Evolutionary conservation across 164 flowering plant species (phyloP).

Genomic region (Chimonanthus praecox): DNA sequence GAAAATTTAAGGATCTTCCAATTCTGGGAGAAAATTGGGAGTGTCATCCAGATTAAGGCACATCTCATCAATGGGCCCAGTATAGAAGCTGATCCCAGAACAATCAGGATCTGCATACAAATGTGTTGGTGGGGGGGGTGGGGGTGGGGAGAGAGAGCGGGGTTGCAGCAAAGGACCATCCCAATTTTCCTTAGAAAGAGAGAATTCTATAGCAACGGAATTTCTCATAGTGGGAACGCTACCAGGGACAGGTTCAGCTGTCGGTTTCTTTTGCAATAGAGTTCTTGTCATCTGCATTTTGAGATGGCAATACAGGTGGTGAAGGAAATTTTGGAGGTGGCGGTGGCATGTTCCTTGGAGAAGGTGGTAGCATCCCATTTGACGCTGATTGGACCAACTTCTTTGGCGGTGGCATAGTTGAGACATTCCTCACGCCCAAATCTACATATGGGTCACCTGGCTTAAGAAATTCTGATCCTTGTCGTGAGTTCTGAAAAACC

Average conservation of each 20-base stretch:
- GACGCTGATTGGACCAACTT: constrained; percentile 40
- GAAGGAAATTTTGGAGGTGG: constrained; percentile 42
- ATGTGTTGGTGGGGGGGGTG: too few relatives aligned
- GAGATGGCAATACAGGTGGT: constrained; percentile 10
- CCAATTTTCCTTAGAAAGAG: too few relatives aligned
- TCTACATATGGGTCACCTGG: constrained; percentile 31
- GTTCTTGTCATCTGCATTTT: constrained; percentile 19
- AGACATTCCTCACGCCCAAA: constrained; percentile 29
- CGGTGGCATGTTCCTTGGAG: constrained; percentile 44
- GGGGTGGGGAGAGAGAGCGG: too few relatives aligned
- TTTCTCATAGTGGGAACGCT: background rate
- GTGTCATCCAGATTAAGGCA: background rate
- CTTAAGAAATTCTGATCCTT: constrained; percentile 45
- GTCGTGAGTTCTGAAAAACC: constrained; percentile 33
- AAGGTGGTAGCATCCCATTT: constrained; percentile 47
- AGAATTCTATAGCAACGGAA: background rate
- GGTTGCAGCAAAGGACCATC: too few relatives aligned
- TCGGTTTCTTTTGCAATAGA: constrained; percentile 15
- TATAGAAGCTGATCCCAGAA: too few relatives aligned
- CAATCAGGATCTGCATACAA: too few relatives aligned
- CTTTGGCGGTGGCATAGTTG: constrained; percentile 59
- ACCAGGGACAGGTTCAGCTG: constrained; percentile 50
- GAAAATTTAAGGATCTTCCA: background rate
- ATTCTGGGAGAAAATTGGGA: background rate
- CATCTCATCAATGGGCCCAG: background rate